Evolutionary conservation across 2,329 filamentous ascomycete species (phyloP), one percentile per base, ranked within the genome.

Genomic region (Talaromyces pinophilus): DNA sequence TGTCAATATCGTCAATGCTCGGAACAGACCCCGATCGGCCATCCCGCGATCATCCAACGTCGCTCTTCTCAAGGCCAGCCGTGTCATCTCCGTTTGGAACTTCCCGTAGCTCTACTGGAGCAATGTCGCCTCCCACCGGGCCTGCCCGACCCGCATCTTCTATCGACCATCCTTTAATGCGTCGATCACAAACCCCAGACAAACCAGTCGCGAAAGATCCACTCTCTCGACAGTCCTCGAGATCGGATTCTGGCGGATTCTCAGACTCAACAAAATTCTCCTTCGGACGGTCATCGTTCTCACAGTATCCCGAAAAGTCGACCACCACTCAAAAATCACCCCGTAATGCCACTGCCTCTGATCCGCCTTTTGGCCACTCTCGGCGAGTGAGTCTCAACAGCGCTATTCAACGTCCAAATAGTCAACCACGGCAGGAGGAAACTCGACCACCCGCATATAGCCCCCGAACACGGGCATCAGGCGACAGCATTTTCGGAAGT

Each of bases 1-100:
- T 91, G 88, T 90, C 89, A 57, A 91, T 91, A 76, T 90, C 88
- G n/a, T 88, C 88, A 54, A 86, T 92, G 78, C 84, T 91, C 67
- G 89, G 88, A 67, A 82, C 81, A 13, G 83, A 85, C 70, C 72
- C 82, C 57, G 78, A 83, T 60, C 79, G 79, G 64, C 71, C 78
- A 48, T 77, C 77, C 75, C 82, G 83, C 76, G 81, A 82, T 73
- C 77, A 75, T 72, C 77, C 74, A 69, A 75, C 77, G 62, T 78
- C 82, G 60, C 81, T 85, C 67, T 81, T 83, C 70, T 81, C 82
- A 67, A 83, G 83, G 63, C 78, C 80, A 48, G 75, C 79, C 25
- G 71, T 70, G 59, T 72, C 76, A 25, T 64, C 70, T 48, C 69
- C 76, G 1, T 78, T 78, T 52, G 73, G 71, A 30, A 72, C 73